phyloP scores from a whole-genome alignment of 1,139 yeast genomes.

The Lodderomyces beijingensis region DNA sequence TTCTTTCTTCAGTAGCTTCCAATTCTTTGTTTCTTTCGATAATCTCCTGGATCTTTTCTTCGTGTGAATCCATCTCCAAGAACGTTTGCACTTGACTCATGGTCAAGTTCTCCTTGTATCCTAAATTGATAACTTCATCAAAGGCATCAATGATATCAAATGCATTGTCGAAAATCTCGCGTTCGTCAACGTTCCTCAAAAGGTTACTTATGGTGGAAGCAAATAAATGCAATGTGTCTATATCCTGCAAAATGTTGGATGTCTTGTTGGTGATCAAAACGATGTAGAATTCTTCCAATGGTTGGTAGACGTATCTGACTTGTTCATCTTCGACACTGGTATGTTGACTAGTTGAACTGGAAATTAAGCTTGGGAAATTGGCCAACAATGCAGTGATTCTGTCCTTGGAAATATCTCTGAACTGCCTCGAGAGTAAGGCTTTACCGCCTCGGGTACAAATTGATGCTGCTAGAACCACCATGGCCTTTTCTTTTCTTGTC shows the following conservation, averaged over 20 bases:
- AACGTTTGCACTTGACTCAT: constrained; percentile 81
- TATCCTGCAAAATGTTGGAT: constrained; percentile 91
- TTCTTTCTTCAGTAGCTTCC: constrained; percentile 96
- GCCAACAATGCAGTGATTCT: constrained; percentile 84
- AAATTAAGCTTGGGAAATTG: constrained; percentile 77
- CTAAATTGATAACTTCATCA: constrained; percentile 88
- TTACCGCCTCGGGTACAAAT: constrained; percentile 95
- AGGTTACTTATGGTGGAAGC: constrained; percentile 76
- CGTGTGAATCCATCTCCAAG: constrained; percentile 97
- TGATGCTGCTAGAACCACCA: constrained; percentile 80
- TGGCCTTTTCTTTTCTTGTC: too few species aligned
- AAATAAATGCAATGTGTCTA: constrained; percentile 84
- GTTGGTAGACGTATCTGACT: constrained; percentile 93
- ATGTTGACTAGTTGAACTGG: constrained; percentile 73
- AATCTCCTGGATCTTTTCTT: constrained; percentile 96
- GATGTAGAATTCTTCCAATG: constrained; percentile 89
- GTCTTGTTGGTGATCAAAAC: constrained; percentile 87
- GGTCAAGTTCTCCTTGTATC: constrained; percentile 85
- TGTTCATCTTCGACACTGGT: constrained; percentile 93
- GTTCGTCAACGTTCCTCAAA: constrained; percentile 72
- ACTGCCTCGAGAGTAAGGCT: constrained; percentile 89
- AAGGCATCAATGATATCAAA: constrained; percentile 89
- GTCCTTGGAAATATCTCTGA: constrained; percentile 79
- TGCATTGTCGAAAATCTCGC: constrained; percentile 78
- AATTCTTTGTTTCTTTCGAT: constrained; percentile 95